Base-by-base conservation (phyloP, 2,329 filamentous ascomycete genomes). In the Rugonectria rugulosa region DNA sequence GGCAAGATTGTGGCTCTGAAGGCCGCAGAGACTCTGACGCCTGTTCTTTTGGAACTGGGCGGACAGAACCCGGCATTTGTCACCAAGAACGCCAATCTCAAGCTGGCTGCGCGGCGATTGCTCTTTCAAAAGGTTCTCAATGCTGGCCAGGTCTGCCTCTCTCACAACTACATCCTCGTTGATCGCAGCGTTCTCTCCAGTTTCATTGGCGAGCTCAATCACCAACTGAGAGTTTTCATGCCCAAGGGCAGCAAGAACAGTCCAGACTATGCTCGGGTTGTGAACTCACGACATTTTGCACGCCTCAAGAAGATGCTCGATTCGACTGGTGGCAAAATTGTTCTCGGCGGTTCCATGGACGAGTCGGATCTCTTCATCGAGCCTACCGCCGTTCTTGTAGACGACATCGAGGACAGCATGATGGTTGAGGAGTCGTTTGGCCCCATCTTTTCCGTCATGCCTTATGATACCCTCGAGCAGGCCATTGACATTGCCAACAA, bases 241-340 rank as follows among this genome's bases (percentile, higher is more conserved):
- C 95, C 95, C 38, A 77, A 90, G 9, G 95, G 95, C 19, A 84
- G 89, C 41, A 88, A 89, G 73, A 80, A 81, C n/a, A 94, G 90
- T 58, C 81, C 86, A 1, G 93, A 97, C 71, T 92, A 88, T 69
- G 83, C 82, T 17, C 88, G 90, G 56, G 91, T 99, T 63, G 82
- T 96, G 75, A 97, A 96, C 74, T 80, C 85, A 62, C 78, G 82
- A 36, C 88, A 95, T 65, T 98, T 94, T 75, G 79, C 85, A 59
- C 88, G 94, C 31, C 82, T 98, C 65, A 96, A 95, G 83, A 86
- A 86, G 68, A 92, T 98, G 91, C 79, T 99, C n/a, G 92, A 97
- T 72, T 82, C 86, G 53, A 89, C 86, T 52, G 84, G 84, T 59
- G 95, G 95, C 73, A 90, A 90, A 77, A 92, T 99, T 61, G 81